phyloP scores from a whole-genome alignment of 2,329 filamentous ascomycete genomes.

The Magnaporthiopsis rhizophila region DNA sequence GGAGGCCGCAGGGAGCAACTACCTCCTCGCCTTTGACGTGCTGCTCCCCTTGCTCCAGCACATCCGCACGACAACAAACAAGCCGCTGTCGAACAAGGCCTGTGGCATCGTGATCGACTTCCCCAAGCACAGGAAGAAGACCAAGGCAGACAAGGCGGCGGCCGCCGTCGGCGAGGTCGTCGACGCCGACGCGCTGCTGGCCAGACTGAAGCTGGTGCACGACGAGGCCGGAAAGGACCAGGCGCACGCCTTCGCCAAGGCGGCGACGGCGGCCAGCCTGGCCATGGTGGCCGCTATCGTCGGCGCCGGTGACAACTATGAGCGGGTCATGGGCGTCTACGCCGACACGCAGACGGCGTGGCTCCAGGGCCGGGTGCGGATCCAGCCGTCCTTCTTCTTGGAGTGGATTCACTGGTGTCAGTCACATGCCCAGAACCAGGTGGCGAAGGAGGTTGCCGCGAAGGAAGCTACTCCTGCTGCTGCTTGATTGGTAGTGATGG shows the following conservation, averaged over 20 bases:
- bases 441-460: conserved; percentile 6
- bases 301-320: conserved; percentile 40
- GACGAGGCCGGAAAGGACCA: conserved; percentile 50
- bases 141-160: conserved; percentile 34
- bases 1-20: conserved; percentile 57
- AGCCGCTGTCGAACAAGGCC: conserved; percentile 67
- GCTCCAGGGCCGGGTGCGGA: conserved; percentile 48
- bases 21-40: conserved; percentile 55
- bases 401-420: conserved; percentile 66
- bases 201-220: conserved; percentile 60
- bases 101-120: conserved; percentile 65
- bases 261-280: conserved; percentile 66
- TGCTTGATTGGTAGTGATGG: no score
- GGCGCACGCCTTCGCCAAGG: conserved; percentile 59
- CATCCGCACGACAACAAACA: conserved; percentile 67
- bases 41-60: conserved; percentile 71
- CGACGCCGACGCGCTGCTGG: conserved; percentile 37
- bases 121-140: conserved; percentile 59
- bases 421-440: conserved; percentile 13
- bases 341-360: conserved; percentile 51
- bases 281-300: conserved; percentile 57
- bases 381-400: conserved; percentile 58
- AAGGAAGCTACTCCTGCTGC: neutral
- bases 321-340: conserved; percentile 56
- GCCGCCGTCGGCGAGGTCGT: conserved; percentile 22